Percentiles rank a stretch among this genome's conserved stretches.
Evolutionary conservation across 1,284 basidiomycete species (phyloP).

Genomic region (Microbotryum scabiosae): DNA sequence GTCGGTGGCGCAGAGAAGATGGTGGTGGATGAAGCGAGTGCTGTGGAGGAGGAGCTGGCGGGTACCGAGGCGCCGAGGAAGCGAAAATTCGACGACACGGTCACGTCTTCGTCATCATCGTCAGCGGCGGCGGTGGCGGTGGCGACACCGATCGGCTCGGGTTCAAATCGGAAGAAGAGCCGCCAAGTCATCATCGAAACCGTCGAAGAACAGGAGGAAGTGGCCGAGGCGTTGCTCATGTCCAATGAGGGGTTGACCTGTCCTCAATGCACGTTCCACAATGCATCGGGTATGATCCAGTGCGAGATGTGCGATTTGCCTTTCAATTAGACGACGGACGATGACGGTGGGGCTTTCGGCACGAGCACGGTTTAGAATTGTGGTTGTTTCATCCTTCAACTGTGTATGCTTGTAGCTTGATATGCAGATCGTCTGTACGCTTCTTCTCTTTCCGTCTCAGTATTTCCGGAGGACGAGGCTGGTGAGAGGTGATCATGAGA

Average conservation of each 20-base stretch:
- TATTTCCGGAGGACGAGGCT: too few species aligned
- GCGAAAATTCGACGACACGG: neutral
- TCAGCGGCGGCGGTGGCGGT: neutral
- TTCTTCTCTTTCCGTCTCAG: too few species aligned
- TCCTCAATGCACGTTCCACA: constrained; percentile 35
- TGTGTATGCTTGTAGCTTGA: too few species aligned
- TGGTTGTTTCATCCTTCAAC: too few species aligned
- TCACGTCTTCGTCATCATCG: neutral
- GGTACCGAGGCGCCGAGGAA: neutral
- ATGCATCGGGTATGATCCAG: constrained; percentile 19
- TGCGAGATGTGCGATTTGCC: constrained; percentile 34
- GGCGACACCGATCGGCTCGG: neutral
- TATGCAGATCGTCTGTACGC: too few species aligned
- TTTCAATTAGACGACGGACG: too few species aligned
- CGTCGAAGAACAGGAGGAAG: neutral
- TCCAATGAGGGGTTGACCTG: constrained; percentile 19
- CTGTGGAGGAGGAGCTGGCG: neutral
- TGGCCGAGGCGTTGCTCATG: neutral
- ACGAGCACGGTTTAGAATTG: too few species aligned
- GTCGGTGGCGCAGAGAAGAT: neutral
- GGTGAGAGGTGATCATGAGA: too few species aligned
- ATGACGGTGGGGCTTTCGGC: too few species aligned
- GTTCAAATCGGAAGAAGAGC: neutral
- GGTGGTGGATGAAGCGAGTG: neutral
- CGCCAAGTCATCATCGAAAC: neutral